Conservation (phyloP, 805 yeast genomes). For the Lipomyces mesembrius region DNA sequence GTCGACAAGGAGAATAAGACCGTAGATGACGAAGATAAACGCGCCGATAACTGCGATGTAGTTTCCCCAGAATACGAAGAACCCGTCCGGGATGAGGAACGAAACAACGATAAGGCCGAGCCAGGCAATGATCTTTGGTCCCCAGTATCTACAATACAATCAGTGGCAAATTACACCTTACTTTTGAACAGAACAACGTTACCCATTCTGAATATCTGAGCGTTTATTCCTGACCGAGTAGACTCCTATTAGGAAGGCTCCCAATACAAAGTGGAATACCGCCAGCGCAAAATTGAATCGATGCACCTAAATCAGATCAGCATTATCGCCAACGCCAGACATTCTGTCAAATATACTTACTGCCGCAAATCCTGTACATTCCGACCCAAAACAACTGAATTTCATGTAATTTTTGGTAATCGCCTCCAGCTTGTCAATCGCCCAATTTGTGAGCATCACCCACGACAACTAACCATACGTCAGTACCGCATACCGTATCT, state of each 20-base stretch:
- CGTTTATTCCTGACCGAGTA: constrained; percentile 77
- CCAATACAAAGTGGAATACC: constrained; percentile 71
- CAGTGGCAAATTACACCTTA: neutral
- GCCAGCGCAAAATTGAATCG: constrained; percentile 89
- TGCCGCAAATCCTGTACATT: constrained; percentile 89
- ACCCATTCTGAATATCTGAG: constrained; percentile 82
- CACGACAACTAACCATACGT: constrained; percentile 61
- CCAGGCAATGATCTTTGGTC: constrained; percentile 69
- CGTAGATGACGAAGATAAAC: constrained; percentile 83
- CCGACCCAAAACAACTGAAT: constrained; percentile 75
- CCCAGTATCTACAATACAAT: constrained; percentile 61
- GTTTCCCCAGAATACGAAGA: constrained; percentile 89
- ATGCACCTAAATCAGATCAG: constrained; percentile 49
- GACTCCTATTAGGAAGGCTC: constrained; percentile 69
- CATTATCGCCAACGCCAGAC: neutral
- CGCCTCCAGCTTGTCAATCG: constrained; percentile 71
- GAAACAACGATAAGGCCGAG: constrained; percentile 59
- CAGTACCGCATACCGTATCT: neutral
- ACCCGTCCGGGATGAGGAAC: constrained; percentile 82
- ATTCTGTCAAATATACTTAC: constrained; percentile 49
- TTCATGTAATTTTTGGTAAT: constrained; percentile 71
- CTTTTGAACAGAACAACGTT: neutral
- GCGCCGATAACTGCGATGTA: constrained; percentile 84
- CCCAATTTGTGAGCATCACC: constrained; percentile 86
- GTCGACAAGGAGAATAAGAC: constrained; percentile 86